Conservation (phyloP, 306 rosid genomes). For the Quercus mongolica region DNA sequence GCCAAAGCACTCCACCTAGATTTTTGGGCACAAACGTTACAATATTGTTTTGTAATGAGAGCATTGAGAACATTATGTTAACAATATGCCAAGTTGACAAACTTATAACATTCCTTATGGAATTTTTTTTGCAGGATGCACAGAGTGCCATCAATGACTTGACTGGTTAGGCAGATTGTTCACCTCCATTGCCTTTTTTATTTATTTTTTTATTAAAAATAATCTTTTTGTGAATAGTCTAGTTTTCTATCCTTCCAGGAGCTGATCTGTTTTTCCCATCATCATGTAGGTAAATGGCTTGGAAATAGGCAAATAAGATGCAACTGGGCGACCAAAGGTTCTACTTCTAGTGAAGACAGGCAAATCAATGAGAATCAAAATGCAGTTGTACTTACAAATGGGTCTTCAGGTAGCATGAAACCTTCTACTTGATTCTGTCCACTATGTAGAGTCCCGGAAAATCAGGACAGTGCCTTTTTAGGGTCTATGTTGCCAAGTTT, state of each 20-base stretch:
- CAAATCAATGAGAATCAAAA: slow-evolving; percentile 47
- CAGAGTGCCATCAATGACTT: slow-evolving; percentile 61
- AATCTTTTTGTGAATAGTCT: neutral
- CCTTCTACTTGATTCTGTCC: slow-evolving; percentile 8
- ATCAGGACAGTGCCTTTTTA: neutral
- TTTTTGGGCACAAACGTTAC: slow-evolving; percentile 4
- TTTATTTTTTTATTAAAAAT: neutral
- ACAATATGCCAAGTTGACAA: slow-evolving; percentile 1
- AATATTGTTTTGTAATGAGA: neutral
- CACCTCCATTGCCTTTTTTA: neutral
- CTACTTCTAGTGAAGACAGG: slow-evolving; percentile 47
- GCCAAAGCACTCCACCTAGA: neutral
- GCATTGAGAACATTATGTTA: neutral
- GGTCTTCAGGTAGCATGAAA: slow-evolving; percentile 49
- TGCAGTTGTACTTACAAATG: slow-evolving; percentile 58
- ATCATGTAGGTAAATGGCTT: slow-evolving; percentile 53
- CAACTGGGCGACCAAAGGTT: slow-evolving; percentile 67
- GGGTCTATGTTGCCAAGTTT: neutral
- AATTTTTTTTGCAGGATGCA: slow-evolving; percentile 52
- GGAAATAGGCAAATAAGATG: slow-evolving; percentile 65
- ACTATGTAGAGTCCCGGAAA: neutral
- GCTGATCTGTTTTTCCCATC: slow-evolving; percentile 14
- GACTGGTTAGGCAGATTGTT: slow-evolving; percentile 46
- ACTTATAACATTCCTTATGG: slow-evolving; percentile 24
- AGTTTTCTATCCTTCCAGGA: neutral